Conservation (phyloP, 768 basidiomycete genomes). For the Heimioporus sp. region DNA sequence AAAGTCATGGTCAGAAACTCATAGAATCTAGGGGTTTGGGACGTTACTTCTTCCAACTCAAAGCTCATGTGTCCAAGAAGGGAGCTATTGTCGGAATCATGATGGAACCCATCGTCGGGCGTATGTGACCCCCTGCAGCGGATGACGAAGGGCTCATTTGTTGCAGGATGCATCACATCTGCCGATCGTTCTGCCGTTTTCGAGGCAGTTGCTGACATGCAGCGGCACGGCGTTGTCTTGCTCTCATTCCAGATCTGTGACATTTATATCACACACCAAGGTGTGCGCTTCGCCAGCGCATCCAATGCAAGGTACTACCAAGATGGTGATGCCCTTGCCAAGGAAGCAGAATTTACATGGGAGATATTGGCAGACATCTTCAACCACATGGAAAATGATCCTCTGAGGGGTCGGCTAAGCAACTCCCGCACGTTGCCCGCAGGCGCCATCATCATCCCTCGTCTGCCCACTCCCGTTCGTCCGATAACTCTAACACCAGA, state of each 20-base stretch:
- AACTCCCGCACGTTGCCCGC: conserved; percentile 8
- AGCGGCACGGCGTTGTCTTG: conserved; percentile 23
- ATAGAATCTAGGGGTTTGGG: conserved; percentile 27
- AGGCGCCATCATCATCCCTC: conserved; percentile 22
- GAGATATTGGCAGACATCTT: conserved; percentile 19
- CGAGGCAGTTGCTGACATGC: conserved; percentile 32
- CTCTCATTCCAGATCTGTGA: conserved; percentile 16
- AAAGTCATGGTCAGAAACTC: conserved; percentile 30
- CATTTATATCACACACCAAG: conserved; percentile 29
- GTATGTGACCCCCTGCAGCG: conserved; percentile 10
- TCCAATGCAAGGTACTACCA: conserved; percentile 14
- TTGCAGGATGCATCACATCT: conserved; percentile 18
- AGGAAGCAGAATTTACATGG: conserved; percentile 18
- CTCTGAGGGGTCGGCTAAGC: not conserved
- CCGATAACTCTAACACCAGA: conserved; percentile 17
- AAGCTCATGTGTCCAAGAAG: conserved; percentile 30
- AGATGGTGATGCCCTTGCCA: conserved; percentile 27
- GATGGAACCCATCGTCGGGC: conserved; percentile 28
- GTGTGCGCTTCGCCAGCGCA: conserved; percentile 28
- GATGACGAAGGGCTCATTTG: conserved; percentile 5
- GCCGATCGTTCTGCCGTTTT: conserved; percentile 28
- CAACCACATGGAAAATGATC: conserved; percentile 6
- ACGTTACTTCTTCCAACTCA: conserved; percentile 28
- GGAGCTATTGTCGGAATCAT: conserved; percentile 31
- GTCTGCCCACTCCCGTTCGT: conserved; percentile 23